A percentile compares a stretch with the other conserved stretches of the same genome.
Conservation (phyloP, 257 asterid genomes). For the Handroanthus guayacan region DNA sequence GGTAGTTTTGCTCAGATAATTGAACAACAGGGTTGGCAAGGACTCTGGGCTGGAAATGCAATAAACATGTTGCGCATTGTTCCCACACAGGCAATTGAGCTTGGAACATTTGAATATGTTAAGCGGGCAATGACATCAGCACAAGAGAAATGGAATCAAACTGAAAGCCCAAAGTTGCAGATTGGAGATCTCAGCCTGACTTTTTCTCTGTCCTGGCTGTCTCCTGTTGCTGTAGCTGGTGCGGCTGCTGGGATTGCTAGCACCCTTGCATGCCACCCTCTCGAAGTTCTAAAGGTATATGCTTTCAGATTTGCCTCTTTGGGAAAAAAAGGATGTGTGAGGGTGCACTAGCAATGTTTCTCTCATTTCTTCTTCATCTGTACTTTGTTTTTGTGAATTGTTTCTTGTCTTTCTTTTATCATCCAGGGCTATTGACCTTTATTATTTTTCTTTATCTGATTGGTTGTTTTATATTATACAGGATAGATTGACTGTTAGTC, state of each 20-base stretch:
- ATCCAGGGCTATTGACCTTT: background rate
- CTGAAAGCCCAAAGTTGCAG: conserved; percentile 56
- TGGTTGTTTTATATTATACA: conserved; percentile 43
- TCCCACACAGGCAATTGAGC: conserved; percentile 96
- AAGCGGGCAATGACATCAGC: conserved; percentile 80
- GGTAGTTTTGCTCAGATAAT: conserved; percentile 82
- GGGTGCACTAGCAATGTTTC: background rate
- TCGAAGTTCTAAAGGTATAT: conserved; percentile 90
- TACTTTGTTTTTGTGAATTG: background rate
- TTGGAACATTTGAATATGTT: conserved; percentile 89
- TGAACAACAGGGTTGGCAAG: conserved; percentile 92
- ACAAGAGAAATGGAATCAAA: conserved; percentile 66
- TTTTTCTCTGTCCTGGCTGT: conserved; percentile 77
- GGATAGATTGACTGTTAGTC: conserved; percentile 94
- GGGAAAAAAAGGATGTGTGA: background rate
- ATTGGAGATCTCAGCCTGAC: conserved; percentile 57
- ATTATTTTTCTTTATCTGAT: background rate
- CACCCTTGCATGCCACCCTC: conserved; percentile 96
- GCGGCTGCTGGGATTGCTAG: conserved; percentile 95
- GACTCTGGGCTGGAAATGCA: conserved; percentile 96
- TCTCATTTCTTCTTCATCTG: background rate
- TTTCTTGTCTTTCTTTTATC: background rate
- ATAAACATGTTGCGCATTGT: conserved; percentile 91
- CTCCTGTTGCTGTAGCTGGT: conserved; percentile 93
- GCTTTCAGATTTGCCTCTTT: background rate